phyloP scores from a whole-genome alignment of 2,329 filamentous ascomycete genomes.

The Acarospora socialis region DNA sequence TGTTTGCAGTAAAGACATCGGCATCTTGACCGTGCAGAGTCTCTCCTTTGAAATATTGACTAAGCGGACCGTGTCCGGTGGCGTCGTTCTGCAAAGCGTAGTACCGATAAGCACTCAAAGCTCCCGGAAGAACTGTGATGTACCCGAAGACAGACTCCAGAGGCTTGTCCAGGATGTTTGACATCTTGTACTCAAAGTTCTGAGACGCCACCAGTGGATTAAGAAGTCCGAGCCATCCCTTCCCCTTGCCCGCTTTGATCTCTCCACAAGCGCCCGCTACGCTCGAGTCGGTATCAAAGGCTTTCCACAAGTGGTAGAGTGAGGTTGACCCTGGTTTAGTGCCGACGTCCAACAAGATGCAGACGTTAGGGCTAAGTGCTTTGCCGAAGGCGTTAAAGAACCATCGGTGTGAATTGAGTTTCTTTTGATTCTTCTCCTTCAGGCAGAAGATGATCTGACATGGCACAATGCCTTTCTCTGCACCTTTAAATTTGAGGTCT shows the following conservation, averaged over 20 bases:
- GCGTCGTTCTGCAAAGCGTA: slow-evolving; percentile 94
- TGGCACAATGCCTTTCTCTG: slow-evolving; percentile 95
- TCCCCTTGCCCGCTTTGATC: slow-evolving; percentile 93
- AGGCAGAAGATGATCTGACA: slow-evolving; percentile 98
- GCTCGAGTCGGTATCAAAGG: slow-evolving; percentile 94
- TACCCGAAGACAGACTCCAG: slow-evolving; percentile 96
- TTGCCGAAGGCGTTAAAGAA: slow-evolving; percentile 98
- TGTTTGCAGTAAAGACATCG: slow-evolving; percentile 95
- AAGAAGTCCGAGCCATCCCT: slow-evolving; percentile 63
- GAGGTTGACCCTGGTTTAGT: slow-evolving; percentile 80
- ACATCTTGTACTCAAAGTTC: slow-evolving; percentile 99
- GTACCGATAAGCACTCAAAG: slow-evolving; percentile 88
- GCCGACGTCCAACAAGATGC: slow-evolving; percentile 90
- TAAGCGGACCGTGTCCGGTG: slow-evolving; percentile 84
- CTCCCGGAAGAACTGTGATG: slow-evolving; percentile 91
- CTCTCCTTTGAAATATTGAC: slow-evolving; percentile 98
- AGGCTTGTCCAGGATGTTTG: slow-evolving; percentile 95
- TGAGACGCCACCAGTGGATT: slow-evolving; percentile 94
- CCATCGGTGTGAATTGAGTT: slow-evolving; percentile 96
- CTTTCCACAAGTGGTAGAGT: slow-evolving; percentile 97
- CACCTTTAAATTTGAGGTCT: slow-evolving; percentile 96
- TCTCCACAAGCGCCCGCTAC: slow-evolving; percentile 94
- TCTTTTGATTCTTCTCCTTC: slow-evolving; percentile 95
- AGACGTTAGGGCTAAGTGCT: slow-evolving; percentile 87
- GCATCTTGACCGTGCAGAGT: slow-evolving; percentile 91